phyloP scores from a whole-genome alignment of 306 rosid genomes.

The Morella rubra region DNA sequence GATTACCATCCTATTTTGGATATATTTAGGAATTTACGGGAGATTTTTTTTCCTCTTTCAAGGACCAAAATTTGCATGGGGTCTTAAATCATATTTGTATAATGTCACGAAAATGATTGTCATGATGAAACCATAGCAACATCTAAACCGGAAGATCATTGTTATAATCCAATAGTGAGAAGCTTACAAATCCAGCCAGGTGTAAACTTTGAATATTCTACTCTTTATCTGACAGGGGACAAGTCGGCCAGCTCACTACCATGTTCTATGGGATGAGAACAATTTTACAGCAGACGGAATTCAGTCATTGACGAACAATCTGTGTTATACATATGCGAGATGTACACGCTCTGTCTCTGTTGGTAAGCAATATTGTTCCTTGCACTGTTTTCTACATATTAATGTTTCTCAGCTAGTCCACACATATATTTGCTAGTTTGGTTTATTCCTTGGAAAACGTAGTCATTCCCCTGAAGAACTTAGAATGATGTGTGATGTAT shows the following conservation, averaged over 20 bases:
- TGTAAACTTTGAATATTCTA: neutral
- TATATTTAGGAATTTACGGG: neutral
- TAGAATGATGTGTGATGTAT: neutral
- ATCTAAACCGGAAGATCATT: neutral
- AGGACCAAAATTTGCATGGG: neutral
- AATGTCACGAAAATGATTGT: neutral
- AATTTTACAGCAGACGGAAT: conserved; percentile 88
- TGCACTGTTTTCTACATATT: neutral
- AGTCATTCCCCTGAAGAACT: conserved; percentile 7
- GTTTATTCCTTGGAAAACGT: neutral
- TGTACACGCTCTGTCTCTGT: conserved; percentile 92
- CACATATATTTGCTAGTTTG: conserved; percentile 2
- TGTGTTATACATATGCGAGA: conserved; percentile 89
- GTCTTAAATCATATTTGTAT: neutral
- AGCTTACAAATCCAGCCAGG: neutral
- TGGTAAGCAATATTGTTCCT: conserved; percentile 50
- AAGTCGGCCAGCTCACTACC: conserved; percentile 92
- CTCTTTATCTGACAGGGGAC: conserved; percentile 57
- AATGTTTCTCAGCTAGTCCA: too few species aligned
- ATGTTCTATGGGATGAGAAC: conserved; percentile 94
- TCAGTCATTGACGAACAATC: conserved; percentile 83
- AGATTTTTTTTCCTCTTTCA: neutral
- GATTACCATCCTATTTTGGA: neutral
- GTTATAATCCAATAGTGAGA: neutral
- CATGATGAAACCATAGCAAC: neutral